phyloP scores from a whole-genome alignment of 1,284 basidiomycete species.

The Melampsora medusae region DNA sequence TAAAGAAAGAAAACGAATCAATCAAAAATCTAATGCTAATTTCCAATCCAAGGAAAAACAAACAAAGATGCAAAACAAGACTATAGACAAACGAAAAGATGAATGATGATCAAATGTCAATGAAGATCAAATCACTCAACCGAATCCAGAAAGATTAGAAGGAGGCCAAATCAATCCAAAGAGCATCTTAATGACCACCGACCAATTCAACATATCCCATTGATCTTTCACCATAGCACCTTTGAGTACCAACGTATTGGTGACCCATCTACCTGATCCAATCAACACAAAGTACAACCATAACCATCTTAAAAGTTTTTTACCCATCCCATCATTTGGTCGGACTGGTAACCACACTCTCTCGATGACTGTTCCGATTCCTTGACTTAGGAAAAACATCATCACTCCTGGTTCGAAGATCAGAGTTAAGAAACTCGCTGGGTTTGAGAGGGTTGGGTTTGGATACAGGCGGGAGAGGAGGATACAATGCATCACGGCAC shows the following conservation, averaged over 20 bases:
- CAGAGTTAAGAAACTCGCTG: conserved; percentile 13
- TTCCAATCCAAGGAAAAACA: too few relatives aligned
- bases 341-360: neutral
- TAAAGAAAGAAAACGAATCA: too few relatives aligned
- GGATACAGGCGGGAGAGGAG: conserved; percentile 25
- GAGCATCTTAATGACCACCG: conserved; percentile 23
- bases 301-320: conserved; percentile 8
- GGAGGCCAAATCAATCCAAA: neutral
- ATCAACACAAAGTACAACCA: conserved; percentile 20
- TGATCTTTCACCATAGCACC: conserved; percentile 14
- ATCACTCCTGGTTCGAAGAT: conserved; percentile 32
- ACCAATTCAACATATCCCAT: conserved; percentile 21
- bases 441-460: conserved; percentile 7
- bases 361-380: conserved; percentile 12
- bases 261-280: conserved; percentile 24
- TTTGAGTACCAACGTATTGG: conserved; percentile 24
- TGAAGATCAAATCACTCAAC: too few relatives aligned
- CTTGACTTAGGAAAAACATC: conserved; percentile 35
- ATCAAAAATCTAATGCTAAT: too few relatives aligned
- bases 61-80: too few relatives aligned
- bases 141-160: too few relatives aligned
- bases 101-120: too few relatives aligned
- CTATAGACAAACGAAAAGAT: too few relatives aligned
- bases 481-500: conserved; percentile 22
- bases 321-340: conserved; percentile 5